Percentiles rank a stretch among this genome's conserved stretches.
These are phyloP conservation scores for Kwoniella sp. DNA, from an alignment of 768 basidiomycete genomes.

Conservation along the genomic window DNA sequence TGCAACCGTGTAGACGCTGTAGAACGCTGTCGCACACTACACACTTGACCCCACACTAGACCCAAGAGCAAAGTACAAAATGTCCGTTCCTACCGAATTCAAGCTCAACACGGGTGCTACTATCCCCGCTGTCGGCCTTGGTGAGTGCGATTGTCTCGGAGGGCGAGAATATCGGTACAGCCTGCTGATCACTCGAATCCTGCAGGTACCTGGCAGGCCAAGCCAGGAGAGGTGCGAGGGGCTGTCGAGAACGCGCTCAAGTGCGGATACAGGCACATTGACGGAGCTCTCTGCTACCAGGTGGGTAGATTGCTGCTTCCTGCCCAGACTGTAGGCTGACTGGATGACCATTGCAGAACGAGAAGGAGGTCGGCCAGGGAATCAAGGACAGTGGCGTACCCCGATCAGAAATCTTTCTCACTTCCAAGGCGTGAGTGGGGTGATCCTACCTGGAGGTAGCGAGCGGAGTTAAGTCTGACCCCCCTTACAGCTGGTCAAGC, in stretches of 20 bases:
- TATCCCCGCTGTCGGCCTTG: conserved; percentile 74
- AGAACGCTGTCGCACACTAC: too few species aligned
- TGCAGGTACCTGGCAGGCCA: conserved; percentile 74
- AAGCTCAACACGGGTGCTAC: conserved; percentile 55
- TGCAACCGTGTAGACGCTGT: too few species aligned
- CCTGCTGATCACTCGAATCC: too few species aligned
- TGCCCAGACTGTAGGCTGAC: neutral
- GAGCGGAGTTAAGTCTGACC: neutral
- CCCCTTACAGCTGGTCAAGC: conserved; percentile 43
- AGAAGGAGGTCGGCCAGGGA: conserved; percentile 75
- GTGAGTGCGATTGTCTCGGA: conserved; percentile 52
- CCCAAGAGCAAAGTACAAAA: too few species aligned
- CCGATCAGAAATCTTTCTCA: conserved; percentile 72
- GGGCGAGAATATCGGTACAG: too few species aligned
- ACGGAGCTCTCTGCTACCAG: conserved; percentile 64
- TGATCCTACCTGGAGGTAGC: too few species aligned
- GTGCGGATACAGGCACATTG: conserved; percentile 64
- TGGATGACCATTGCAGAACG: conserved; percentile 56
- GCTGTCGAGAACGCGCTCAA: conserved; percentile 72
- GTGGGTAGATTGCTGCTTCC: conserved; percentile 23
- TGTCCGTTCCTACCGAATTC: conserved; percentile 27
- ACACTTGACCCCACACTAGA: too few species aligned
- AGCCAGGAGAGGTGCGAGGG: conserved; percentile 64
- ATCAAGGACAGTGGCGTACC: conserved; percentile 71
- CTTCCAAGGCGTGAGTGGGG: conserved; percentile 52